These are phyloP conservation scores for Anthracocystis setariae DNA, from an alignment of 1,284 basidiomycete genomes.

Conservation along the genomic window DNA sequence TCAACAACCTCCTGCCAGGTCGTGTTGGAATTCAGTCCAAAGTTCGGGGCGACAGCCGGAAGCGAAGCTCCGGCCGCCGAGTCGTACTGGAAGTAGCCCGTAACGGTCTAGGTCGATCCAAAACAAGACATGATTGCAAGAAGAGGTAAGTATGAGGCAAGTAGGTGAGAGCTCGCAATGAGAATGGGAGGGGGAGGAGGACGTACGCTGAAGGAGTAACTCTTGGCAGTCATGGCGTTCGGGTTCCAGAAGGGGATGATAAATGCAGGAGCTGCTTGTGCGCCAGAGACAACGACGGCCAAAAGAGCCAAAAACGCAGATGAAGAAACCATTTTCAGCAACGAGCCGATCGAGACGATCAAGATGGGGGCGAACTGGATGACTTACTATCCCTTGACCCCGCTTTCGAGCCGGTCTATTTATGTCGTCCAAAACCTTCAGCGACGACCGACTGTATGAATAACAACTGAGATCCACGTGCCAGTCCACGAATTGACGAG, in stretches of 20 bases:
- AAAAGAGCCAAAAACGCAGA: conserved; percentile 27
- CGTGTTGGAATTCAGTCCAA: conserved; percentile 40
- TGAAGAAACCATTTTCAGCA: conserved; percentile 15
- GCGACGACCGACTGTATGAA: not conserved
- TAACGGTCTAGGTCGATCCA: conserved; percentile 16
- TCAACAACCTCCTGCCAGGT: conserved; percentile 33
- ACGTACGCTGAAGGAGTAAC: conserved; percentile 38
- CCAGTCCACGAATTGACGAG: not conserved
- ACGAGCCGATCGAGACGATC: not conserved
- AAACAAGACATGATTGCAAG: not conserved
- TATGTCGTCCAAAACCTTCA: not conserved
- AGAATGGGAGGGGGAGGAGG: not conserved
- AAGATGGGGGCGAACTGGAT: not conserved
- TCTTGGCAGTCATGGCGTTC: conserved; percentile 34
- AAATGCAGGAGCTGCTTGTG: conserved; percentile 27
- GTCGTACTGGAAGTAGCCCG: conserved; percentile 48
- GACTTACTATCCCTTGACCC: not conserved
- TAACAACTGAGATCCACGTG: not conserved
- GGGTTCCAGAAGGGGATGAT: conserved; percentile 21
- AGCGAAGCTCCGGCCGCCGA: conserved; percentile 28
- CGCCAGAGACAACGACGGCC: conserved; percentile 16
- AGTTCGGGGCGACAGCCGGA: conserved; percentile 46
- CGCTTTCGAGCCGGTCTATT: not conserved
- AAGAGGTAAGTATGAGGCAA: not conserved
- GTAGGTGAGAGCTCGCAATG: not conserved